Evolutionary conservation across 768 basidiomycete species (phyloP).

Genomic region (Mrakia hoshinonis): DNA sequence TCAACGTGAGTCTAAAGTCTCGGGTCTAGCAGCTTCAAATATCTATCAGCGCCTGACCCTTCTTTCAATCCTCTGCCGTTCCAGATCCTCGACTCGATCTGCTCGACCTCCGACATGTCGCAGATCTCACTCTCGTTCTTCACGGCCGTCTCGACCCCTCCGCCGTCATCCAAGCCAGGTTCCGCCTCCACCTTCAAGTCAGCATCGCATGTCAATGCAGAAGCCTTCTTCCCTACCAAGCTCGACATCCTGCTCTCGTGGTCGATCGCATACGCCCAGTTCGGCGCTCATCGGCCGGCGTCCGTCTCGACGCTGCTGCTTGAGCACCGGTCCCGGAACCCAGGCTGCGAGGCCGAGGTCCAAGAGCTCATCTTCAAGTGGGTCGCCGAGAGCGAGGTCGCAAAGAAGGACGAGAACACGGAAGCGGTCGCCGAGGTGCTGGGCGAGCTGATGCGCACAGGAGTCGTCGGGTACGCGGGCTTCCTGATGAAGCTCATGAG

Average conservation of each 20-base stretch:
- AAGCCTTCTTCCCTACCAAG: slow-evolving; percentile 17
- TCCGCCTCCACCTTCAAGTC: neutral
- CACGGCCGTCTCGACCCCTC: neutral
- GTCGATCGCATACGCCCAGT: slow-evolving; percentile 14
- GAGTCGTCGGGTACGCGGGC: slow-evolving; percentile 1
- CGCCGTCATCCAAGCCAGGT: neutral
- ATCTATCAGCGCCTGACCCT: neutral
- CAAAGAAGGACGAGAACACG: slow-evolving; percentile 8
- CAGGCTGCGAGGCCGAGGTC: slow-evolving; percentile 1
- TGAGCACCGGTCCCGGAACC: neutral
- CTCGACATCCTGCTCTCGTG: slow-evolving; percentile 31
- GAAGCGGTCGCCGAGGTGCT: slow-evolving; percentile 22
- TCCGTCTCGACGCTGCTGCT: slow-evolving; percentile 19
- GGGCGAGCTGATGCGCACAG: slow-evolving; percentile 19
- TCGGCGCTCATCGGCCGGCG: slow-evolving; percentile 7
- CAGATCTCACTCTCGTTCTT: slow-evolving; percentile 23
- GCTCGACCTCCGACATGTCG: slow-evolving; percentile 13
- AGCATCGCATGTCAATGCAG: neutral
- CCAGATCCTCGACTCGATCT: slow-evolving; percentile 26
- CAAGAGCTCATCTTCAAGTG: slow-evolving; percentile 19
- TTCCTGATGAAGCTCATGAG: slow-evolving; percentile 22
- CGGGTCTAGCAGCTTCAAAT: neutral
- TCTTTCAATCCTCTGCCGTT: neutral
- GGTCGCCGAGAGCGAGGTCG: slow-evolving; percentile 17
- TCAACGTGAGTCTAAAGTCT: neutral